A percentile compares a stretch with the other conserved stretches of the same genome.
phyloP scores from a whole-genome alignment of 345 rosid species.

The Eucalyptus virginea region DNA sequence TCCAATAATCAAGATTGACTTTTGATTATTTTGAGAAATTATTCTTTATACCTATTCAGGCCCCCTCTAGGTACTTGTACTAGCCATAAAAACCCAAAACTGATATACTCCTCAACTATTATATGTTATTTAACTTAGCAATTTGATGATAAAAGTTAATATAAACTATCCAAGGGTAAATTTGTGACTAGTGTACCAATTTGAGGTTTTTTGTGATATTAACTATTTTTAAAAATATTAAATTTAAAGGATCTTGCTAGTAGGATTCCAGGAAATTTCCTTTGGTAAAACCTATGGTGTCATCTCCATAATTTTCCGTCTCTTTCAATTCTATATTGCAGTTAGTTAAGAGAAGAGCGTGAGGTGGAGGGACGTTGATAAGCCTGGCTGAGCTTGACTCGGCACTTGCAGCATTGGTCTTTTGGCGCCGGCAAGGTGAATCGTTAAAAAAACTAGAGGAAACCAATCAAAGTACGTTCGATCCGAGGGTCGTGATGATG shows the following conservation, averaged over 20 bases:
- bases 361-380: neutral
- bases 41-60: too few relatives aligned
- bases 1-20: too few relatives aligned
- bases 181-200: fast-evolving
- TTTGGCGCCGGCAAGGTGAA: neutral
- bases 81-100: fast-evolving
- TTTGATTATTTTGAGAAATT: too few relatives aligned
- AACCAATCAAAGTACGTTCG: neutral
- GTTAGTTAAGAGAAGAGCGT: neutral
- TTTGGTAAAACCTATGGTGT: too few relatives aligned
- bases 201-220: fast-evolving
- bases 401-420: neutral
- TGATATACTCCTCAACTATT: fast-evolving
- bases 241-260: too few relatives aligned
- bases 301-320: too few relatives aligned
- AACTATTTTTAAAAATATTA: too few relatives aligned
- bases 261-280: too few relatives aligned
- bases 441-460: neutral
- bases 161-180: fast-evolving
- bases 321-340: too few relatives aligned
- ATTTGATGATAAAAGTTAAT: fast-evolving
- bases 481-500: neutral
- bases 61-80: too few relatives aligned
- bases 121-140: fast-evolving
- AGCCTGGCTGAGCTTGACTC: neutral